Evolutionary conservation across 257 asterid species (phyloP), one percentile per base, ranked within the genome.

Genomic region (Eucommia ulmoides): DNA sequence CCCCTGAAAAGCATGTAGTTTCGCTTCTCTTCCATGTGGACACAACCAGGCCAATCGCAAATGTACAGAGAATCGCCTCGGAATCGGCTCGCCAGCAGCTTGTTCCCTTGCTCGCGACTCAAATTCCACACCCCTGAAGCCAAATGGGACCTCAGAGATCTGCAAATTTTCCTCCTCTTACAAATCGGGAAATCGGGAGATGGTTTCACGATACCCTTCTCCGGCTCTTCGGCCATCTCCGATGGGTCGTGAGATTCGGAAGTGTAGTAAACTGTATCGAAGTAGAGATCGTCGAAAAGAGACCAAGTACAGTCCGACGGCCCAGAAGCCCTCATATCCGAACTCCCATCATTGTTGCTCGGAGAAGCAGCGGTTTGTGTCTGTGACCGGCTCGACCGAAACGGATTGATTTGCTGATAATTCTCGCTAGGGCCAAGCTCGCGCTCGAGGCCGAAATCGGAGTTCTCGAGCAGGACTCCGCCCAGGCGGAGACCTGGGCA

Each of bases 41-140:
- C 56, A 47, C 97, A 88, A 1, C 97, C 94, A 1, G 95, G 94
- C 95, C 97, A 84, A 66, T 84, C 92, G 24, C 89, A 81, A 41
- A 84, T 75, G 78, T 81, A 88, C 63, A 84, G 55, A 24, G 82
- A 71, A 70, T 84, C 95, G 33, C 84, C 93, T 66, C 80, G 79
- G 44, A 84, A 88, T 51, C 97, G 62, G 59, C 89, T 81, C 1
- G 88, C 94, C 0, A 84, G 80, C 68, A 88, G 55, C 61, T 81
- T 88, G 19, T 79, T 88, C 58, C 95, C 97, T 20, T 77, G 86
- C 52, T 88, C 97, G 19, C 93, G 80, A 71, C 88, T 88, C 78
- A 88, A 59, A 45, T 77, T 88, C 93, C 94, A 81, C 4, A 60
- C 60, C 20, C 84, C 83, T 1, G 83, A 68, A 20, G 92, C 93